phyloP scores from a whole-genome alignment of 306 rosid genomes.

The Vachellia pachyceras region DNA sequence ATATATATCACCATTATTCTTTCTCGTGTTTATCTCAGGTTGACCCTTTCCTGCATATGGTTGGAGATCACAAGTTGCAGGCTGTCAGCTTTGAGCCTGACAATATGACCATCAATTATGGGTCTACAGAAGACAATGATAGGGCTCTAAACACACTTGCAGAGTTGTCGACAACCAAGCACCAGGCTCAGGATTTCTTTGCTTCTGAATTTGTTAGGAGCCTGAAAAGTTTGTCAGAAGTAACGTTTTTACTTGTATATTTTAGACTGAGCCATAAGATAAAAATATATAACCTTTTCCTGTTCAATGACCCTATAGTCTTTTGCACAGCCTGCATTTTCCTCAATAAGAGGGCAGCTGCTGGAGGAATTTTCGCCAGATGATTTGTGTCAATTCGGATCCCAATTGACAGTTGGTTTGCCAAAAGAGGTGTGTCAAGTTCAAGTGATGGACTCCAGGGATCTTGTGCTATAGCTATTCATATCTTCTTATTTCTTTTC shows the following conservation, averaged over 20 bases:
- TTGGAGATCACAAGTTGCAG: slow-evolving; percentile 75
- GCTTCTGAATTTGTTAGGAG: slow-evolving; percentile 70
- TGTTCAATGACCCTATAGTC: slow-evolving; percentile 20
- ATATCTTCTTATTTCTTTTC: slow-evolving; percentile 3
- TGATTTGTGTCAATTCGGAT: slow-evolving; percentile 66
- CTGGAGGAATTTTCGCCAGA: slow-evolving; percentile 68
- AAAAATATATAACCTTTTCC: slow-evolving; percentile 15
- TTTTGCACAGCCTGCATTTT: slow-evolving; percentile 62
- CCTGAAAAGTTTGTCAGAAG: slow-evolving; percentile 65
- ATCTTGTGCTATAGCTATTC: slow-evolving; percentile 27
- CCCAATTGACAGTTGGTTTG: slow-evolving; percentile 54
- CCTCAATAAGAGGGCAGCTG: slow-evolving; percentile 64
- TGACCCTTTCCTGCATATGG: slow-evolving; percentile 80
- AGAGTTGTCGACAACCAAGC: slow-evolving; percentile 47
- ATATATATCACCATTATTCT: slow-evolving; percentile 10
- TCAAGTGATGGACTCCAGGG: slow-evolving; percentile 38
- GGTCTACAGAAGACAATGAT: slow-evolving; percentile 79
- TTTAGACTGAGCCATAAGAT: not conserved
- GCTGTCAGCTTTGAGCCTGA: slow-evolving; percentile 52
- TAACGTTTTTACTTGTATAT: slow-evolving; percentile 39
- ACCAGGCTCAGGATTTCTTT: slow-evolving; percentile 60
- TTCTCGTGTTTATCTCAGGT: slow-evolving; percentile 51
- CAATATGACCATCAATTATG: slow-evolving; percentile 51
- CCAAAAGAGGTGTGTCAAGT: slow-evolving; percentile 49
- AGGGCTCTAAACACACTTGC: slow-evolving; percentile 61